Conservation (phyloP, 306 rosid species). For the Sechiopsis laciniata region DNA sequence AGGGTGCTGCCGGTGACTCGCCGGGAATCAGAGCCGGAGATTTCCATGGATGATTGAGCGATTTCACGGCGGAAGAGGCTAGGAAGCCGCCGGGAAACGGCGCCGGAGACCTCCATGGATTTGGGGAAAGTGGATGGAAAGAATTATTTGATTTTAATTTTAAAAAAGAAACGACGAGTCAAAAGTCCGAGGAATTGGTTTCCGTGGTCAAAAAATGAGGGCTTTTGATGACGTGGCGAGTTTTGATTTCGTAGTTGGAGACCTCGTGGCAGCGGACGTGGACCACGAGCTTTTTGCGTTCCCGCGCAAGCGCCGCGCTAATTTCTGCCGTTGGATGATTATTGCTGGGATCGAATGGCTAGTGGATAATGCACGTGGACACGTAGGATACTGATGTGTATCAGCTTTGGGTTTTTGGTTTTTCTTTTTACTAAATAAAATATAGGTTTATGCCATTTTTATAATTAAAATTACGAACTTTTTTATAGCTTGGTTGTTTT, state of each 20-base stretch:
- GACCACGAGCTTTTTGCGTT: conserved; percentile 14
- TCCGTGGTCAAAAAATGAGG: too few species aligned
- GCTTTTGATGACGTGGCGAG: not conserved
- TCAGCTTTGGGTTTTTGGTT: not conserved
- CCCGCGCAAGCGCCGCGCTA: conserved; percentile 8
- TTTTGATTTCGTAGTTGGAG: not conserved
- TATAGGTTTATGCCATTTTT: not conserved
- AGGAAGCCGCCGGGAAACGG: conserved; percentile 38
- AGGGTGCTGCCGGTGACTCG: not conserved
- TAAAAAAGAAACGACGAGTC: not conserved
- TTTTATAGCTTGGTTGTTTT: too few species aligned
- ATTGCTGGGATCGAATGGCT: not conserved
- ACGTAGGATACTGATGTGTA: conserved; percentile 11
- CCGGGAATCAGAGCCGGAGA: not conserved
- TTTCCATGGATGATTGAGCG: not conserved
- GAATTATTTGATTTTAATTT: not conserved
- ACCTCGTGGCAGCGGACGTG: conserved; percentile 5
- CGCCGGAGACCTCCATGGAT: conserved; percentile 64
- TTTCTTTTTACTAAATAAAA: not conserved
- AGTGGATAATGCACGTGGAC: not conserved
- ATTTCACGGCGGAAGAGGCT: not conserved
- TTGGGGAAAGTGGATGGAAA: not conserved
- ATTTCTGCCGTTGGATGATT: not conserved
- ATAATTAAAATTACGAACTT: too few species aligned
- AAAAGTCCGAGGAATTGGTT: too few species aligned